phyloP scores from a whole-genome alignment of 495 filamentous ascomycete species.

The Corynascus novoguineensis region DNA sequence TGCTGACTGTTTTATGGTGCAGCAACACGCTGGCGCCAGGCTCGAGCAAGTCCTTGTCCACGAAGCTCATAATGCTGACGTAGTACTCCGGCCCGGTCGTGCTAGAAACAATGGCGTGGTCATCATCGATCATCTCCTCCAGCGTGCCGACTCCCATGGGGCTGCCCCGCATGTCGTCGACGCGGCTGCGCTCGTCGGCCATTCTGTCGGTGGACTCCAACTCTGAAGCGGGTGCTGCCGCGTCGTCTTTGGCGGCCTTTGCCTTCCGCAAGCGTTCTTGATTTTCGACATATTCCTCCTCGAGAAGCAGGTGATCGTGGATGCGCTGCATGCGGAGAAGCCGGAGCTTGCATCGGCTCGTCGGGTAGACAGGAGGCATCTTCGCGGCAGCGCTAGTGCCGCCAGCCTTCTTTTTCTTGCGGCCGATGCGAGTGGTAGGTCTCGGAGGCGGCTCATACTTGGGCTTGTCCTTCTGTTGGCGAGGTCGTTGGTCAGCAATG shows the following conservation, averaged over 20 bases:
- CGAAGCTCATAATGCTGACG: constrained; percentile 99
- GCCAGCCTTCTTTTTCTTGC: constrained; percentile 91
- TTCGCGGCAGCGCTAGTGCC: constrained; percentile 92
- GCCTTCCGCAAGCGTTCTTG: constrained; percentile 90
- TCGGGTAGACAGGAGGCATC: constrained; percentile 87
- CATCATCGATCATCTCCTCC: constrained; percentile 99
- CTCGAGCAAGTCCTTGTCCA: constrained; percentile 97
- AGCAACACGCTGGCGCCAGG: constrained; percentile 92
- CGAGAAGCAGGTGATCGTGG: constrained; percentile 92
- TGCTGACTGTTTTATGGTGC: constrained; percentile 96
- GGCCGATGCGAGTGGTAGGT: constrained; percentile 94
- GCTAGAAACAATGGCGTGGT: constrained; percentile 97
- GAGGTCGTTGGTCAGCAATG: constrained; percentile 18
- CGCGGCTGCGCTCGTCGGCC: constrained; percentile 90
- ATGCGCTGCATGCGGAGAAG: constrained; percentile 97
- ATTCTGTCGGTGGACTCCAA: constrained; percentile 65
- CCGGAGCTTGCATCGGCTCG: constrained; percentile 93
- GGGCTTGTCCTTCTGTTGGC: constrained; percentile 88
- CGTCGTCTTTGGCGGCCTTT: constrained; percentile 70
- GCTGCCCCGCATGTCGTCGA: constrained; percentile 97
- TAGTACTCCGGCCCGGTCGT: constrained; percentile 98
- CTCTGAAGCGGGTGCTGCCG: constrained; percentile 53
- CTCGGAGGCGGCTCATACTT: constrained; percentile 98
- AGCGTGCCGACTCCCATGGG: constrained; percentile 98
- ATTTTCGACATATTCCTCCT: constrained; percentile 98